phyloP scores from a whole-genome alignment of 1,284 basidiomycete species.

The Ganoderma boninense region DNA sequence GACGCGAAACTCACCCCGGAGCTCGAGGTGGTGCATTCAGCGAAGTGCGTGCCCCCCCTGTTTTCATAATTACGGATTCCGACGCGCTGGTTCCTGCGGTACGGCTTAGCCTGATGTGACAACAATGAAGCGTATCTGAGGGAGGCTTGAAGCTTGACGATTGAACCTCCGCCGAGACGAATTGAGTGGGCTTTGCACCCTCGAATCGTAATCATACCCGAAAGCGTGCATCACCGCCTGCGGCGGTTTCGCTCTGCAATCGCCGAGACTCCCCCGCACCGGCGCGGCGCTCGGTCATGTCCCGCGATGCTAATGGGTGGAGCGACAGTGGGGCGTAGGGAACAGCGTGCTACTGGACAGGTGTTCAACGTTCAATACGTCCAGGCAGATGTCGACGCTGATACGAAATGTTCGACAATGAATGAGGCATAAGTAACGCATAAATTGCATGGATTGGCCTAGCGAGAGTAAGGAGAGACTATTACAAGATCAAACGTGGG shows the following conservation, averaged over 20 bases:
- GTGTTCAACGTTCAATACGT: background rate
- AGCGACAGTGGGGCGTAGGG: background rate
- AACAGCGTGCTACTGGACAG: background rate
- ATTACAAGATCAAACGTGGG: slow-evolving; percentile 26
- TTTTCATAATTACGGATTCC: slow-evolving; percentile 15
- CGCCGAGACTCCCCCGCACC: background rate
- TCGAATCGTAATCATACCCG: slow-evolving; percentile 27
- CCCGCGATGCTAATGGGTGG: background rate
- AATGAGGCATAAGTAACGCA: slow-evolving; percentile 15
- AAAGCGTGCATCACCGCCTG: slow-evolving; percentile 27
- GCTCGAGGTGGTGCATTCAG: background rate
- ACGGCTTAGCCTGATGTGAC: background rate
- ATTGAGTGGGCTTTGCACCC: slow-evolving; percentile 19
- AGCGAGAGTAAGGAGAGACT: background rate
- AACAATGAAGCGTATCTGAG: background rate
- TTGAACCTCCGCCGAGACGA: background rate
- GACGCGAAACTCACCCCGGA: background rate
- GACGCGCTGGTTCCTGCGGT: background rate
- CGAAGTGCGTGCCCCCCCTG: background rate
- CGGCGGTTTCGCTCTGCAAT: background rate
- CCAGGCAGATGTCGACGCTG: background rate
- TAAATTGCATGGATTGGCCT: slow-evolving; percentile 11
- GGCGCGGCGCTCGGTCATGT: background rate
- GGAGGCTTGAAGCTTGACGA: background rate
- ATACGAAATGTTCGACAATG: no score